Percentiles rank a stretch among this genome's conserved stretches.
phyloP scores from a whole-genome alignment of 139 green algal species.

The Coccomyxa sp. region DNA sequence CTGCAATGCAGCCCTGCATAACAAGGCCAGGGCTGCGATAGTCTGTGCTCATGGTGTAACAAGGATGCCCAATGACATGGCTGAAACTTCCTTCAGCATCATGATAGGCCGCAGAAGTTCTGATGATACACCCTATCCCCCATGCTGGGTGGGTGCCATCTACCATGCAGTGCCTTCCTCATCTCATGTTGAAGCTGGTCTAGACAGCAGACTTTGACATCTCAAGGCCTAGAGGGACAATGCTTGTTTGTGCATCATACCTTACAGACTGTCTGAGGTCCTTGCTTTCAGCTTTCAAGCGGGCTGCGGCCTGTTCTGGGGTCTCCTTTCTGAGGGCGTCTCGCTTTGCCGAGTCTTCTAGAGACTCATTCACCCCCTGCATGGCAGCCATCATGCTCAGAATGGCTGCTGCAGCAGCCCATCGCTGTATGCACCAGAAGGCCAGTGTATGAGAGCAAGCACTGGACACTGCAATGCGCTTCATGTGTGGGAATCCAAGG shows the following conservation, averaged over 20 bases:
- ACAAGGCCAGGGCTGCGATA: not conserved
- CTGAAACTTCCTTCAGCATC: not conserved
- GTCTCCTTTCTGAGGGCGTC: constrained; percentile 23
- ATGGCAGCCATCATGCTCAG: not conserved
- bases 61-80: too few relatives aligned
- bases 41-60: too few relatives aligned
- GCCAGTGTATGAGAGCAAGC: not conserved
- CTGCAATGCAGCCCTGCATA: constrained; percentile 29
- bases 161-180: not conserved
- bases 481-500: not conserved
- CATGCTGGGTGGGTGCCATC: too few relatives aligned
- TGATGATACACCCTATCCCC: not conserved
- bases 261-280: constrained; percentile 24
- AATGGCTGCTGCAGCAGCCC: not conserved
- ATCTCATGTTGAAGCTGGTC: not conserved
- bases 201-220: not conserved
- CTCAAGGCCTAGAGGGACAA: not conserved
- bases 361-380: constrained; percentile 33
- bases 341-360: constrained; percentile 24
- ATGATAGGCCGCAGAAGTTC: not conserved
- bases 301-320: constrained; percentile 20
- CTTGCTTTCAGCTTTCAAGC: constrained; percentile 26
- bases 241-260: constrained; percentile 15
- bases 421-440: not conserved
- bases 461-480: not conserved